Evolutionary conservation across 1,284 basidiomycete species (phyloP), one percentile per base, ranked within the genome.

Genomic region (Sporisorium graminicola): DNA sequence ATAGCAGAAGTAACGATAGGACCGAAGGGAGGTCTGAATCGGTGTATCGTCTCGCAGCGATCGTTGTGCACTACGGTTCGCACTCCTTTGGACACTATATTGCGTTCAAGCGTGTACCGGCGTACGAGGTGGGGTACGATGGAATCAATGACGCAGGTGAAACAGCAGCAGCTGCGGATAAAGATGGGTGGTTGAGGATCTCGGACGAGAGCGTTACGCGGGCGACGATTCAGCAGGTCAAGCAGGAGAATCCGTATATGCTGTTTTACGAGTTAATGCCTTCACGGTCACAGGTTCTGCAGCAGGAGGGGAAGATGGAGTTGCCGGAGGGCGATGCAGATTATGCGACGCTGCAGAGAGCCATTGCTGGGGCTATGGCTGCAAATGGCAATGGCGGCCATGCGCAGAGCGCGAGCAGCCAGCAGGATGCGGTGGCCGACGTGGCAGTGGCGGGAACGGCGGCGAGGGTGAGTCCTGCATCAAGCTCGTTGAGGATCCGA

Each of bases 51-150:
- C 58, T 85, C 3, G 53, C 69, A 22, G 71, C 78, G 10, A 69
- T 85, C 16, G 83, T 85, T 18, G 78, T 80, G 22, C 84, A 85
- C 58, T 85, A 84, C 47, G 84, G 84, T 43, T 75, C 76, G 37
- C 84, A 85, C 51, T 75, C 77, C 8, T 81, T 79, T 33, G 84
- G 84, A 1, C 84, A 85, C 56, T 85, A 85, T 50, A 78, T 85
- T 18, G 70, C 77, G 22, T 85, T 78, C 62, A 80, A 83, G 37
- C 71, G 81, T 7, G 55, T 66, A 0, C 18, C 51, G 1, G 52
- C 42, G 16, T 10, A 31, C 3, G 20, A 31, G 26, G 5, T 1
- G 8, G 37, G 40, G 0, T 24, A 18, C n/a, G 57, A 65, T 4
- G 42, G 46, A 18, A 12, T 56, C 9, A 40, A 26, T 18, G 55